Conservation (phyloP, 2,329 filamentous ascomycete species). For the Biscogniauxia mediterranea region DNA sequence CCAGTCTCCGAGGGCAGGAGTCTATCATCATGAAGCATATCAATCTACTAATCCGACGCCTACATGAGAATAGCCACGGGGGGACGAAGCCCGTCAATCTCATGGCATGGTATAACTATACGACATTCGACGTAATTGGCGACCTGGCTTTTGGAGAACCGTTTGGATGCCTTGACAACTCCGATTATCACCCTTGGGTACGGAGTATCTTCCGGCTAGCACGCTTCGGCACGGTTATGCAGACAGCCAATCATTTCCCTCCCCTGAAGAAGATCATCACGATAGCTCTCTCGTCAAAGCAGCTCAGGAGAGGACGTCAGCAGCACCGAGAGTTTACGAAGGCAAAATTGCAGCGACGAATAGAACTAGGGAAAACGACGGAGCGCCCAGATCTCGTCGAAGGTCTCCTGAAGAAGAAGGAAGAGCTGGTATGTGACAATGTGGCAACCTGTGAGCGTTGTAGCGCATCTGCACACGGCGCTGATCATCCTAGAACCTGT, state of each 20-base stretch:
- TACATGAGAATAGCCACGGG: constrained; percentile 33
- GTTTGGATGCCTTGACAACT: constrained; percentile 36
- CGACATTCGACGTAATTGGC: constrained; percentile 31
- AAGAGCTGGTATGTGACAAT: constrained; percentile 29
- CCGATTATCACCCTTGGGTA: constrained; percentile 34
- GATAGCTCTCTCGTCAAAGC: constrained; percentile 2
- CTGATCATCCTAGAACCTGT: constrained; percentile 20
- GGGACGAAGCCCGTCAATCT: constrained; percentile 30
- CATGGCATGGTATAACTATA: constrained; percentile 38
- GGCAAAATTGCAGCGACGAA: constrained; percentile 8
- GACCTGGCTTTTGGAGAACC: constrained; percentile 41
- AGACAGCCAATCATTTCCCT: not conserved
- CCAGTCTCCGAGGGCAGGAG: constrained; percentile 30
- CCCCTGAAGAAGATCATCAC: not conserved
- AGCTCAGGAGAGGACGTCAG: not conserved
- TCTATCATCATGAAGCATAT: constrained; percentile 38
- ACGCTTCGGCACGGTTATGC: constrained; percentile 20
- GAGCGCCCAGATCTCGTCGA: constrained; percentile 32
- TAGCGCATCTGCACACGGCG: not conserved
- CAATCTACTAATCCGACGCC: constrained; percentile 38
- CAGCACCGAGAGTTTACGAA: not conserved
- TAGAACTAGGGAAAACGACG: constrained; percentile 18
- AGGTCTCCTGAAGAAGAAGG: constrained; percentile 30
- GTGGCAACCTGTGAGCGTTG: not conserved
- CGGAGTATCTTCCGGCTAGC: constrained; percentile 32